Evolutionary conservation across 2,329 filamentous ascomycete genomes (phyloP), one percentile per base, ranked within the genome.

Genomic region (Trichoderma harzianum): DNA sequence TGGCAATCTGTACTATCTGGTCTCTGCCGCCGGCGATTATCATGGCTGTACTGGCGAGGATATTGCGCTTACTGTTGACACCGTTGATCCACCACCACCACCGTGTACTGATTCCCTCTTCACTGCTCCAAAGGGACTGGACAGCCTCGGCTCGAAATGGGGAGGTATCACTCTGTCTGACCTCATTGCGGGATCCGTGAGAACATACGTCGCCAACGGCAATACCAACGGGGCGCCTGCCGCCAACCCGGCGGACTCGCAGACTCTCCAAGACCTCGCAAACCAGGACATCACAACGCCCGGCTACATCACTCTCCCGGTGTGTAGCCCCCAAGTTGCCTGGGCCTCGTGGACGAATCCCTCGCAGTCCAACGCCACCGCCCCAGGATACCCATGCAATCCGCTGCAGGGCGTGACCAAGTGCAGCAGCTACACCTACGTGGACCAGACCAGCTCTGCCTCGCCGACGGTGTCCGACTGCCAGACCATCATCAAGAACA

Each of bases 281-380:
- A 65, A 76, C 21, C 32, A 71, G 34, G 78, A 82, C 70, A 69
- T 83, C 53, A 80, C 78, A 7, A 80, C 78, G 0, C 78, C 81
- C 0, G 82, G 82, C 2, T 79, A 78, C 71, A 76, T 83, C 53
- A 77, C 75, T 8, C 76, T 84, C 1, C 82, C 82, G 47, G 80
- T 84, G 18, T 84, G 82, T 76, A 78, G 76, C 66, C 72, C 78
- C 34, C 76, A 79, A 10, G 73, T 74, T 7, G 83, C 82, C 14
- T 79, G 69, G 47, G 71, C 76, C 71, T 75, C 77, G 28, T 84
- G 81, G 81, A 64, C 79, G 6, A 55, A 43, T 18, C 34, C 53
- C 1, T 58, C 32, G 47, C 34, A 47, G 28, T 32, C 32, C n/a
- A 75, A 74, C 18, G 69, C 7, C 72, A 73, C 55, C 75, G 70